A percentile compares a stretch with the other conserved stretches of the same genome.
phyloP scores from a whole-genome alignment of 2,329 filamentous ascomycete genomes.

The Phialophora verrucosa region DNA sequence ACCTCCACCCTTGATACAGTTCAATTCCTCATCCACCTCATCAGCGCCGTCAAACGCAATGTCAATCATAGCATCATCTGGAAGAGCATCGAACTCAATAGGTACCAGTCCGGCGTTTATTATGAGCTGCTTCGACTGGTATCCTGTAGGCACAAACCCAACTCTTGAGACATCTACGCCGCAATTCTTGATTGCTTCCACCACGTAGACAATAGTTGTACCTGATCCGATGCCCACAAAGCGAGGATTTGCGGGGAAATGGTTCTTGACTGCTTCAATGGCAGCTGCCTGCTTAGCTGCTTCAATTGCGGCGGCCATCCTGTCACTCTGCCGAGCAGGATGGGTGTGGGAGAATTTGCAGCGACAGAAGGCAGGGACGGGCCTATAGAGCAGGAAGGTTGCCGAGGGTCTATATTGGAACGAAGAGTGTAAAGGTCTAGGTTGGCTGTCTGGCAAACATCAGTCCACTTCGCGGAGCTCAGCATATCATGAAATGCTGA shows the following conservation, averaged over 20 bases:
- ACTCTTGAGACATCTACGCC: conserved; percentile 61
- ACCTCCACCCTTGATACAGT: conserved; percentile 96
- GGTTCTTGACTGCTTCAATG: conserved; percentile 62
- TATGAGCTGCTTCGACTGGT: conserved; percentile 87
- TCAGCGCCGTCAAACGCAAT: conserved; percentile 96
- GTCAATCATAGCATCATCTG: conserved; percentile 70
- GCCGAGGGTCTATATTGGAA: conserved; percentile 1
- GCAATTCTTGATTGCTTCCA: conserved; percentile 65
- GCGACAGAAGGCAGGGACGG: not conserved
- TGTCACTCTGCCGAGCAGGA: not conserved
- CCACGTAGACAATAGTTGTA: conserved; percentile 70
- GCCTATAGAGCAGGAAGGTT: not conserved
- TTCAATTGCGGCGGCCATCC: conserved; percentile 52
- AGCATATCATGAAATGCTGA: conserved; percentile 3
- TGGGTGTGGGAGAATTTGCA: conserved; percentile 14
- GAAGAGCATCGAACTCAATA: conserved; percentile 77
- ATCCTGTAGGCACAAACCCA: conserved; percentile 90
- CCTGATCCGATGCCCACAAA: conserved; percentile 70
- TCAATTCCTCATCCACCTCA: conserved; percentile 91
- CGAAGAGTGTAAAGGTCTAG: conserved; percentile 1
- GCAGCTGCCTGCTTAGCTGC: conserved; percentile 66
- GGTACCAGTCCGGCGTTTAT: conserved; percentile 76
- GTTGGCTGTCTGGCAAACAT: conserved; percentile 18
- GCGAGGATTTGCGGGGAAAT: conserved; percentile 62
- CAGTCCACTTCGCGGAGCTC: conserved; percentile 3